A percentile compares a stretch with the other conserved stretches of the same genome.
Conservation (phyloP, 78 protist species). For the Dictyostelium firmibasis region DNA sequence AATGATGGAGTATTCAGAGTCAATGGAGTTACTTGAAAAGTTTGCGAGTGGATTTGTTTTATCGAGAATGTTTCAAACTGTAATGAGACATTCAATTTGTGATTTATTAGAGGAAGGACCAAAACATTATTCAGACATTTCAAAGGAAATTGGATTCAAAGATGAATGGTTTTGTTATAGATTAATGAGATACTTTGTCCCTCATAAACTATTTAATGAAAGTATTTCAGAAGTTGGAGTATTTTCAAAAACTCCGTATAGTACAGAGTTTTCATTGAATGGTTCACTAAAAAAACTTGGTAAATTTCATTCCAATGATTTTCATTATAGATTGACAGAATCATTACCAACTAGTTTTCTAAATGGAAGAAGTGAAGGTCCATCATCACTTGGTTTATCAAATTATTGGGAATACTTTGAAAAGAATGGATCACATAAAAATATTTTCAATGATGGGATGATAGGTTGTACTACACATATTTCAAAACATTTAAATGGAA, state of each 20-base stretch:
- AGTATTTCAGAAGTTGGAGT: neutral
- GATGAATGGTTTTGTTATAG: neutral
- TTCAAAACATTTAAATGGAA: neutral
- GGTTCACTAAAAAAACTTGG: neutral
- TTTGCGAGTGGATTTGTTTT: neutral
- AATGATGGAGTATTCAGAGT: neutral
- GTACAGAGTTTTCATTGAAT: neutral
- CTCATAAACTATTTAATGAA: neutral
- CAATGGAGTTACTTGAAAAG: neutral
- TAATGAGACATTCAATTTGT: neutral
- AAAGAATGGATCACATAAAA: neutral
- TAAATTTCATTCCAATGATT: too few species aligned
- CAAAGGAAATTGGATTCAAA: neutral
- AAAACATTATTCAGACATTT: neutral
- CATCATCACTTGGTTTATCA: neutral
- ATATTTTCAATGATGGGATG: neutral
- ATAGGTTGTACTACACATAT: neutral
- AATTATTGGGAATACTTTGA: neutral
- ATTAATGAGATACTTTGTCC: neutral
- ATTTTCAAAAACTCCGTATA: neutral
- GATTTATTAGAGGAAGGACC: slow-evolving; percentile 21
- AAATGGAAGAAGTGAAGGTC: neutral
- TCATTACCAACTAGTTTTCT: neutral
- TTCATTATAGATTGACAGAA: neutral
- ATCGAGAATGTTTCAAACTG: neutral